Percentiles rank a stretch among this genome's conserved stretches.
These are phyloP conservation scores for Pestalotiopsis sp. DNA, from an alignment of 2,329 filamentous ascomycete species.

Conservation along the genomic window DNA sequence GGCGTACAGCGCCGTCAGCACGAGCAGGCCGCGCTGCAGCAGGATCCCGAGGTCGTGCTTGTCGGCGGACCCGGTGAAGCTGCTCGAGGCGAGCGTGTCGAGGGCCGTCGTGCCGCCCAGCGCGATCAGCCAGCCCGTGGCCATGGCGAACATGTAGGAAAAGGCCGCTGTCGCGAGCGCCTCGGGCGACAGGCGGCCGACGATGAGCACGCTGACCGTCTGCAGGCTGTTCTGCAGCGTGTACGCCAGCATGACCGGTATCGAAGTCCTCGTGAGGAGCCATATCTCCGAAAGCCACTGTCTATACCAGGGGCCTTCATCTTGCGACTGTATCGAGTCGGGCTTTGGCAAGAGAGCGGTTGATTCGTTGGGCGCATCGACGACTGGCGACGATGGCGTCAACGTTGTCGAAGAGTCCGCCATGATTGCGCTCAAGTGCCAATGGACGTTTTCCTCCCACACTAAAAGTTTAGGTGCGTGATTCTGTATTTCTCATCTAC, in stretches of 20 bases:
- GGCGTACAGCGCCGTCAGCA: slow-evolving; percentile 71
- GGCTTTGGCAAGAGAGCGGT: slow-evolving; percentile 5
- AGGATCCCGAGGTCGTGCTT: slow-evolving; percentile 78
- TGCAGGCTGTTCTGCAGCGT: slow-evolving; percentile 84
- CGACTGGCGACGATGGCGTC: slow-evolving; percentile 1
- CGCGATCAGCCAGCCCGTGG: slow-evolving; percentile 82
- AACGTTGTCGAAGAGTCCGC: slow-evolving; percentile 2
- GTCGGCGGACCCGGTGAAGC: slow-evolving; percentile 78
- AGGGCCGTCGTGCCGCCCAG: slow-evolving; percentile 84
- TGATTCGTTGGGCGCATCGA: neutral
- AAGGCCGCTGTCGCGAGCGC: slow-evolving; percentile 81
- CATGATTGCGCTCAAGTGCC: neutral
- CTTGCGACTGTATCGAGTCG: neutral
- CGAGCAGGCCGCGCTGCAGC: slow-evolving; percentile 73
- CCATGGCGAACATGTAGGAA: slow-evolving; percentile 92
- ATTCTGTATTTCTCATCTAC: neutral
- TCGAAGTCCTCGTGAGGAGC: slow-evolving; percentile 66
- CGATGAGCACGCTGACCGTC: slow-evolving; percentile 78
- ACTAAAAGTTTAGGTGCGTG: neutral
- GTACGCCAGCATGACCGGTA: slow-evolving; percentile 83
- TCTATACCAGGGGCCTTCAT: slow-evolving; percentile 1
- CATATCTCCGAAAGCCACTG: slow-evolving; percentile 60
- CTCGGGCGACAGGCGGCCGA: slow-evolving; percentile 76
- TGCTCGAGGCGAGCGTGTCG: slow-evolving; percentile 80
- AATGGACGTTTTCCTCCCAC: too few relatives aligned